Percentiles rank a stretch among this genome's conserved stretches.
These are phyloP conservation scores for Acrodontium crateriforme DNA, from an alignment of 2,329 filamentous ascomycete species.

Conservation along the genomic window DNA sequence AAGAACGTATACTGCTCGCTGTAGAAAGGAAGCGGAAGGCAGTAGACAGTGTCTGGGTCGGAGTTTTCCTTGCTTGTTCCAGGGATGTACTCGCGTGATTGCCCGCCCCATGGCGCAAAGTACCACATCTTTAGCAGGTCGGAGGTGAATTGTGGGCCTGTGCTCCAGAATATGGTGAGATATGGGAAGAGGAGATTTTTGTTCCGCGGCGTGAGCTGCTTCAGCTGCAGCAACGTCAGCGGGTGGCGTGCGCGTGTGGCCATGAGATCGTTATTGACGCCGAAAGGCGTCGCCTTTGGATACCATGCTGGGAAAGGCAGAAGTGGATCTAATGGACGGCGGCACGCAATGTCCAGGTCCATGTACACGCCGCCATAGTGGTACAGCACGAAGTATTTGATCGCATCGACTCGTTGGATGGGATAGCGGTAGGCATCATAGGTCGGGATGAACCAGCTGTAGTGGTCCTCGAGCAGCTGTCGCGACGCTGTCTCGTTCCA, in stretches of 20 bases:
- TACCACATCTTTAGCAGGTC: conserved; percentile 17
- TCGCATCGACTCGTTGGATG: conserved; percentile 62
- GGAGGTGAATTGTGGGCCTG: conserved; percentile 17
- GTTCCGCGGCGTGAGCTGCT: conserved; percentile 7
- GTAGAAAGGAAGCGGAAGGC: conserved; percentile 18
- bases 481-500: conserved; percentile 9
- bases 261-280: conserved; percentile 67
- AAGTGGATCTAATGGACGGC: conserved; percentile 47
- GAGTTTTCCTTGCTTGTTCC: neutral
- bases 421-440: conserved; percentile 60
- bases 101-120: neutral
- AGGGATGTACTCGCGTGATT: neutral
- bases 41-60: conserved; percentile 7
- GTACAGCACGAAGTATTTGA: conserved; percentile 65
- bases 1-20: conserved; percentile 20
- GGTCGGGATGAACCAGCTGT: conserved; percentile 31
- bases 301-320: conserved; percentile 55
- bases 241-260: conserved; percentile 21
- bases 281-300: conserved; percentile 54
- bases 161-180: conserved; percentile 20
- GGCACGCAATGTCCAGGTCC: conserved; percentile 61
- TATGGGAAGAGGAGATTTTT: conserved; percentile 14
- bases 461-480: conserved; percentile 7
- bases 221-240: conserved; percentile 12
- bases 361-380: conserved; percentile 72